Percentiles rank a stretch among this genome's conserved stretches.
Conservation (phyloP, 1,284 basidiomycete species). For the Trichosporon sp. region DNA sequence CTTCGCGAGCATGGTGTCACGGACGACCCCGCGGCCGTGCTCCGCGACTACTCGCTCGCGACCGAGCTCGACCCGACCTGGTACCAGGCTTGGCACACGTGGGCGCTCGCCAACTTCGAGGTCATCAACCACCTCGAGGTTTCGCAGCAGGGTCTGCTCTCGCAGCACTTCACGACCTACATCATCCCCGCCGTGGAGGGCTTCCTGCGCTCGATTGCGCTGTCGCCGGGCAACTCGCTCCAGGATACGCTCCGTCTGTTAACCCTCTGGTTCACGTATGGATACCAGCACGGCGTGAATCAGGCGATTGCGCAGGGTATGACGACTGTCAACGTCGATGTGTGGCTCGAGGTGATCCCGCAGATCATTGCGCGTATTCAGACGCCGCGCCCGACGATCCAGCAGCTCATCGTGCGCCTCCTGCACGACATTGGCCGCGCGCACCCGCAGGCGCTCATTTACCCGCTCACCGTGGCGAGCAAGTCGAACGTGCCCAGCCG, state of each 20-base stretch:
- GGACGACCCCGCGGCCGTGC: conserved; percentile 78
- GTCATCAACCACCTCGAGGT: conserved; percentile 82
- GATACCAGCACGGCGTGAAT: conserved; percentile 86
- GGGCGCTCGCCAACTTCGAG: conserved; percentile 96
- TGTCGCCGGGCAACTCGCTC: conserved; percentile 86
- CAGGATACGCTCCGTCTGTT: conserved; percentile 93
- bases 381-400: conserved; percentile 84
- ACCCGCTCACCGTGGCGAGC: conserved; percentile 96
- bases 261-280: conserved; percentile 99
- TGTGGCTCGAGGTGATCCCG: conserved; percentile 98
- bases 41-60: conserved; percentile 81
- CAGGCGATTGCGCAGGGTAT: conserved; percentile 88
- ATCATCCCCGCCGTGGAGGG: conserved; percentile 96
- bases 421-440: conserved; percentile 91
- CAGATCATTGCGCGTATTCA: conserved; percentile 99
- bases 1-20: conserved; percentile 62
- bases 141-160: conserved; percentile 70
- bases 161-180: conserved; percentile 74
- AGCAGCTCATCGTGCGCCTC: conserved; percentile 85
- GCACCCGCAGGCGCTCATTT: conserved; percentile 97
- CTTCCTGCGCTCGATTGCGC: conserved; percentile 92
- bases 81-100: conserved; percentile 99
- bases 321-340: conserved; percentile 88
- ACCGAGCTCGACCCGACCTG: conserved; percentile 90
- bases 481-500: conserved; percentile 88